Evolutionary conservation across 164 flowering plant genomes (phyloP), one percentile per base, ranked within the genome.

Genomic region (Protea cynaroides): DNA sequence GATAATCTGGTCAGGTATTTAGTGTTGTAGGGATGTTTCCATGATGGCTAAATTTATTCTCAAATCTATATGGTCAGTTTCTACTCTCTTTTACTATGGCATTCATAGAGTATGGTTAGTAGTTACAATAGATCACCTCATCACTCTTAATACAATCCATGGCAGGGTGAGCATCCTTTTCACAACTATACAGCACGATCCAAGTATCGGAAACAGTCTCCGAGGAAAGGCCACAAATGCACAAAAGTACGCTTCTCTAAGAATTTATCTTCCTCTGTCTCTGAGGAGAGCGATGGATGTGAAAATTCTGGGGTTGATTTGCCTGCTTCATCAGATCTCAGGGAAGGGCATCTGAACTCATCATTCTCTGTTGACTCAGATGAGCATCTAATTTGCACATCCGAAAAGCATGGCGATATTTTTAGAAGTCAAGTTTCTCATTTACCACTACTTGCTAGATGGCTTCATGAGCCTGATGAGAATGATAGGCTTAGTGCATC

Each of bases 81-180:
- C 46, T 40, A 40, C 46, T 40, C 9, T 40, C 9, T 17, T 17
- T 18, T 47, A 8, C 18, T 18, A 25, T 50, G 22, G 56, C 25
- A 10, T 19, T 18, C 29, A 25, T 25, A 23, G 54, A 52, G 38
- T 11, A n/a, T n/a, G n/a, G n/a, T n/a, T n/a, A n/a, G 13, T 34
- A 21, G 34, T 15, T 22, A 21, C 5, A 9, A 40, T 4, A 37
- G n/a, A 14, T 52, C 59, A 18, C n/a, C 21, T 53, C 46, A 43
- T 2, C 13, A 38, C 25, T 50, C 34, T 62, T 24, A 66, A 34
- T 54, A 25, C 10, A 46, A 67, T 56, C 12, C 38, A 19, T 47
- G 73, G 55, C 79, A 93, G 98, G 98, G 98, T 43, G 89, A 80
- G 25, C 88, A 86, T 76, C 90, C 98, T 66, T 93, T 90, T 57